Conservation (phyloP, 2,329 filamentous ascomycete species). For the Talaromyces sp. region DNA sequence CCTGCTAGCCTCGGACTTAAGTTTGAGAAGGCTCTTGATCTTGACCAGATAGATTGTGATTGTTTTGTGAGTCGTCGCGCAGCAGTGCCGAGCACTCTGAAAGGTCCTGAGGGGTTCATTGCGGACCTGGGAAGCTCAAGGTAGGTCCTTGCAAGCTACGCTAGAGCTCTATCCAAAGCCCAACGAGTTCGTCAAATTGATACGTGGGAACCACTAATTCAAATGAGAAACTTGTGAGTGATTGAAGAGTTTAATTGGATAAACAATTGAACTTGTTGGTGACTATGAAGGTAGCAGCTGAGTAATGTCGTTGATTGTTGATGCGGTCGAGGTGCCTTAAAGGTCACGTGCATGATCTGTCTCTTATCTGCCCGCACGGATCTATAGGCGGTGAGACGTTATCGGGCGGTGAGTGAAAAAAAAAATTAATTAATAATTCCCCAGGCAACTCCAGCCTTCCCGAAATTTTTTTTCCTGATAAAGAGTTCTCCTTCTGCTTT, state of each 20-base stretch:
- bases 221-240: no score
- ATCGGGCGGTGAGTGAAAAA: constrained; percentile 15
- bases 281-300: background rate
- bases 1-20: background rate
- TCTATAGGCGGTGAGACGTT: constrained; percentile 9
- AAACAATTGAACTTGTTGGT: background rate
- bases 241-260: background rate
- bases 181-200: background rate
- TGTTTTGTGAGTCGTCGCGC: background rate
- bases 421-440: constrained; percentile 9
- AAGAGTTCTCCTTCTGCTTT: constrained; percentile 4
- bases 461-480: constrained; percentile 2
- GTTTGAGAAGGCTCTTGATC: constrained; percentile 6
- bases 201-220: background rate
- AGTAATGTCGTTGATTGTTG: background rate
- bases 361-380: background rate
- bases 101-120: background rate
- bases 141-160: constrained; percentile 2
- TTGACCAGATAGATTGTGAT: background rate
- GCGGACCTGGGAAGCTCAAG: background rate
- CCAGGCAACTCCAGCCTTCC: constrained; percentile 5
- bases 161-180: background rate
- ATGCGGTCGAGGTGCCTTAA: background rate
- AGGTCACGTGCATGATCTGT: background rate
- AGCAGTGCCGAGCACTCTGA: background rate